Evolutionary conservation across 495 filamentous ascomycete species (phyloP), one percentile per base, ranked within the genome.

Genomic region (Neurospora sp.): DNA sequence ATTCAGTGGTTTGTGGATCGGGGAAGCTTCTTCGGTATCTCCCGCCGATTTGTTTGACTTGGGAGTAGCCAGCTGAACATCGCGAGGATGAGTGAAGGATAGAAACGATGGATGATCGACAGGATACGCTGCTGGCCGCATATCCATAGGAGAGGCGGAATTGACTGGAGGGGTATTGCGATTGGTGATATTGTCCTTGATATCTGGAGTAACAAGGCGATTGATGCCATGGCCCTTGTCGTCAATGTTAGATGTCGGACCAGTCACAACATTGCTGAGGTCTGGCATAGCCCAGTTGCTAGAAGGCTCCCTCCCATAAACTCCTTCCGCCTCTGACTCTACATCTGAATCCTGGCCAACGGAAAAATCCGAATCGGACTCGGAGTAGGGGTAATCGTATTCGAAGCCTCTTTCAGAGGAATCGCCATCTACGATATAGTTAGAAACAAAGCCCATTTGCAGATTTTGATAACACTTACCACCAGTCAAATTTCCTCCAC

Each of bases 1-100:
- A 5, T 5, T 60, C 42, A 41, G 69, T 72, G 42, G 10, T 31
- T 12, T 12, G 18, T 42, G 73, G 69, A 8, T 73, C n/a, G n/a
- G 71, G 72, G 27, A 60, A 74, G 38, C 75, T 77, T 77, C 84
- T 83, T 20, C 84, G 84, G 23, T 83, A 84, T 73, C 84, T 84
- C 38, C 82, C 79, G 78, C 40, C 83, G 72, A 39, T 71, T 37
- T 23, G 73, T 60, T 62, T 9, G 35, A 62, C 16, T 70, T 39
- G 72, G 20, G 39, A 40, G 70, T 14, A 11, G 41, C 37, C 70
- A 73, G 7, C 69, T 60, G 12, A 69, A 44, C 27, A 66, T 38
- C 49, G 40, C 69, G 31, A 16, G 49, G 39, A 11, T 74, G 73
- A 69, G 75, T 74, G n/a, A 76, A 49, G 69, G 40, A 74, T 12